A percentile compares a stretch with the other conserved stretches of the same genome.
Evolutionary conservation across 2,329 filamentous ascomycete genomes (phyloP).

Genomic region (Penicillium sp.): DNA sequence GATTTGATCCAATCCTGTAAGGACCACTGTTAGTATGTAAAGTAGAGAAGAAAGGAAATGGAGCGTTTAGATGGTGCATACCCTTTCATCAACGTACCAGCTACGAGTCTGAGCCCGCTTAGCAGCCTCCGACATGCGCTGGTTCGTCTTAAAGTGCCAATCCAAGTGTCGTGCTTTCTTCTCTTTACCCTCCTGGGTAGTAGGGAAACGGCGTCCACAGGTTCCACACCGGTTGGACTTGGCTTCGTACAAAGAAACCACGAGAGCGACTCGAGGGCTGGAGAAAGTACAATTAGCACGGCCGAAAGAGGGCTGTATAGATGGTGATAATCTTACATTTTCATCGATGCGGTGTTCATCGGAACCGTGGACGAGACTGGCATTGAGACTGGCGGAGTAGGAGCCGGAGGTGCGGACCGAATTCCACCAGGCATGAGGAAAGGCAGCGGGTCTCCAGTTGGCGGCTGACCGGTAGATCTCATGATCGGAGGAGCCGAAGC

Average conservation of each 20-base stretch:
- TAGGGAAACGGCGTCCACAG: constrained; percentile 85
- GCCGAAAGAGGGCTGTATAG: background rate
- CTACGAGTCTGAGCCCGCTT: constrained; percentile 88
- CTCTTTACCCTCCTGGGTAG: constrained; percentile 76
- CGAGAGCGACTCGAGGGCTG: constrained; percentile 75
- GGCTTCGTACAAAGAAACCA: constrained; percentile 77
- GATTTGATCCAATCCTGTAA: constrained; percentile 86
- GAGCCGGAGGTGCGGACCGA: constrained; percentile 44
- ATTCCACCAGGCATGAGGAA: constrained; percentile 48
- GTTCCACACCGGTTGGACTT: constrained; percentile 87
- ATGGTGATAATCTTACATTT: constrained; percentile 63
- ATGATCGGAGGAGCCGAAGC: constrained; percentile 48
- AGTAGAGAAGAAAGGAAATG: constrained; percentile 9
- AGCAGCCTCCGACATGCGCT: constrained; percentile 82
- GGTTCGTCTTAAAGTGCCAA: constrained; percentile 96
- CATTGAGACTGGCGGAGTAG: constrained; percentile 41
- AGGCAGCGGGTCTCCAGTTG: constrained; percentile 49
- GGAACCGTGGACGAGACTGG: constrained; percentile 49
- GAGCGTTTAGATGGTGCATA: constrained; percentile 52
- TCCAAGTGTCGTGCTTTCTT: constrained; percentile 93
- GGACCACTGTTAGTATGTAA: constrained; percentile 29
- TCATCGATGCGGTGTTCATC: constrained; percentile 72
- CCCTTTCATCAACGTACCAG: constrained; percentile 91
- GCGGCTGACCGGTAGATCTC: constrained; percentile 41
- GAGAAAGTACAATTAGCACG: constrained; percentile 22